phyloP scores from a whole-genome alignment of 768 basidiomycete genomes.

The Rhizopogon roseolus region DNA sequence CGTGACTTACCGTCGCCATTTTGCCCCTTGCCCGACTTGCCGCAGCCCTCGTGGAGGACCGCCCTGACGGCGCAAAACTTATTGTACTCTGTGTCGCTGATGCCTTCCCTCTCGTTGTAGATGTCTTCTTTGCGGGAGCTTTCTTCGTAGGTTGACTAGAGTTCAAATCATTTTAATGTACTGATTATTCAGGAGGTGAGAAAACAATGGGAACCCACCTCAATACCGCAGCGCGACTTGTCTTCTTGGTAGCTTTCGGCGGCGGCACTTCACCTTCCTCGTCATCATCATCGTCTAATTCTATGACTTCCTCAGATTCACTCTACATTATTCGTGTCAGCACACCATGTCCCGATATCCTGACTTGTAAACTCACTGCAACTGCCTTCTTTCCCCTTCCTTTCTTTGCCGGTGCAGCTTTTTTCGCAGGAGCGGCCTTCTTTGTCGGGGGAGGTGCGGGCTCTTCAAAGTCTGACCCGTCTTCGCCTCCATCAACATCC shows the following conservation, averaged over 20 bases:
- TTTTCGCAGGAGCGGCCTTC: constrained; percentile 30
- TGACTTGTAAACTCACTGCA: constrained; percentile 17
- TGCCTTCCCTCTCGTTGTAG: constrained; percentile 28
- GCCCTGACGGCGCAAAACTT: constrained; percentile 57
- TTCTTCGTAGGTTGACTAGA: constrained; percentile 44
- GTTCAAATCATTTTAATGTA: not conserved
- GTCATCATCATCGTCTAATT: constrained; percentile 51
- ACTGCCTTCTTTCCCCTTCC: constrained; percentile 52
- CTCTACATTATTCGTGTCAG: constrained; percentile 20
- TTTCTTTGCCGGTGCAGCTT: constrained; percentile 32
- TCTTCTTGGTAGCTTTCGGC: constrained; percentile 47
- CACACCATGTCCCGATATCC: not conserved
- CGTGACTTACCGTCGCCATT: constrained; percentile 42
- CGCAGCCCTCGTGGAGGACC: constrained; percentile 57
- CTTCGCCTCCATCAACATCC: constrained; percentile 63
- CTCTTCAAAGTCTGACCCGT: constrained; percentile 42
- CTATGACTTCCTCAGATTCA: constrained; percentile 48
- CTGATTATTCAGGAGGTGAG: constrained; percentile 18
- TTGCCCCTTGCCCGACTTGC: constrained; percentile 64
- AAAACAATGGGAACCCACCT: constrained; percentile 39
- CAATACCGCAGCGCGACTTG: constrained; percentile 59
- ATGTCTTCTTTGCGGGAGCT: constrained; percentile 43
- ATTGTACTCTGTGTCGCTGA: constrained; percentile 47
- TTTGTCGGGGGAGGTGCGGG: constrained; percentile 35
- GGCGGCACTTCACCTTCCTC: constrained; percentile 40